Conservation (phyloP, 1,139 yeast genomes). For the Saccharomycopsis hybrid region DNA sequence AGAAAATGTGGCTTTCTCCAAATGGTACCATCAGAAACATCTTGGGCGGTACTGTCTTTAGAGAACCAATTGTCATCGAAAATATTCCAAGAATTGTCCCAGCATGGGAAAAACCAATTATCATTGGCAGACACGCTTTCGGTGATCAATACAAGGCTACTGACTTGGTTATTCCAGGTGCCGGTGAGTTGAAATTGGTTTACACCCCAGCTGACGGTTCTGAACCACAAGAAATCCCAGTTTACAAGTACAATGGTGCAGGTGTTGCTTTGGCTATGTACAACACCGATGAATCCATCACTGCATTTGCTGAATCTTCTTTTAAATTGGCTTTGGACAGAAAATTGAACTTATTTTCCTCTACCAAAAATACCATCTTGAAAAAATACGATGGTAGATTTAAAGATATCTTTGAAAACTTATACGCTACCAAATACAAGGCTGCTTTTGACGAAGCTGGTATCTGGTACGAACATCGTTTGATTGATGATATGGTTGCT, state of each 20-base stretch:
- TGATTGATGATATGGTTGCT: slow-evolving; percentile 98
- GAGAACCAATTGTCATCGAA: slow-evolving; percentile 92
- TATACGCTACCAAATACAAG: slow-evolving; percentile 69
- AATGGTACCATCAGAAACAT: slow-evolving; percentile 95
- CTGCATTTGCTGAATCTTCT: slow-evolving; percentile 87
- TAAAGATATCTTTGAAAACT: slow-evolving; percentile 83
- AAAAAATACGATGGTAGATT: slow-evolving; percentile 91
- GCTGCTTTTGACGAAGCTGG: slow-evolving; percentile 64
- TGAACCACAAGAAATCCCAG: slow-evolving; percentile 47
- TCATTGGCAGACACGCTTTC: slow-evolving; percentile 94
- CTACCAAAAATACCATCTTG: slow-evolving; percentile 91
- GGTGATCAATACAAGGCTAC: slow-evolving; percentile 97
- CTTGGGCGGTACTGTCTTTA: slow-evolving; percentile 91
- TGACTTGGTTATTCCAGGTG: slow-evolving; percentile 69
- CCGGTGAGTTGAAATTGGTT: slow-evolving; percentile 73
- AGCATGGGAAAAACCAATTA: slow-evolving; percentile 90
- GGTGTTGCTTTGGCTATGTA: slow-evolving; percentile 94
- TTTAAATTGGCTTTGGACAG: slow-evolving; percentile 81
- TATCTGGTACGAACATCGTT: slow-evolving; percentile 93
- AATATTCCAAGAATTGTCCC: slow-evolving; percentile 86
- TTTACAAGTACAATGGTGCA: slow-evolving; percentile 64
- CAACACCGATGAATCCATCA: slow-evolving; percentile 86
- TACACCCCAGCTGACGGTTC: slow-evolving; percentile 71
- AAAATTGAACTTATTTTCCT: slow-evolving; percentile 70
- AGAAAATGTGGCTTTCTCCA: slow-evolving; percentile 97